phyloP scores from a whole-genome alignment of 139 green algal genomes.

The Coccomyxa sp. region DNA sequence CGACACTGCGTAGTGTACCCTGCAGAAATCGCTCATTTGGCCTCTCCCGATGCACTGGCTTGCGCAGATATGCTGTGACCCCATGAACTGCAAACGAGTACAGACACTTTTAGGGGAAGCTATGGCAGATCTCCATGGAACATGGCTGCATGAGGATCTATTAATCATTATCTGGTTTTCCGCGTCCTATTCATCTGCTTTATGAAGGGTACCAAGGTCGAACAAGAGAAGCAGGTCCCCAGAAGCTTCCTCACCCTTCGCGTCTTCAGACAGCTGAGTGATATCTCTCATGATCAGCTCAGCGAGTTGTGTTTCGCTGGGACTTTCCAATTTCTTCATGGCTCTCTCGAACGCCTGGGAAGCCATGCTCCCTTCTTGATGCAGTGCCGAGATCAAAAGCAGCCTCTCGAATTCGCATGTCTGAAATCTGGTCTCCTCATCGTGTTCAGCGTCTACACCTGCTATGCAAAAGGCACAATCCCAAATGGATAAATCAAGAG shows the following conservation, averaged over 20 bases:
- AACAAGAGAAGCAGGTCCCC: too few species aligned
- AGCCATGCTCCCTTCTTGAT: neutral
- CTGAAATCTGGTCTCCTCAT: too few species aligned
- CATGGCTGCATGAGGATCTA: neutral
- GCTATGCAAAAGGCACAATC: too few species aligned
- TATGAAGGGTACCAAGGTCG: too few species aligned
- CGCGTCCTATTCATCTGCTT: too few species aligned
- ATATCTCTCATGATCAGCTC: conserved; percentile 22
- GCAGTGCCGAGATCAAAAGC: neutral
- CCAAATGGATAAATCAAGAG: too few species aligned
- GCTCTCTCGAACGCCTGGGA: neutral
- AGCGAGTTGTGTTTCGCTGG: conserved; percentile 7
- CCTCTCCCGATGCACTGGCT: conserved; percentile 36
- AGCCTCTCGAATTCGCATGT: too few species aligned
- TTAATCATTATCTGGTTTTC: too few species aligned
- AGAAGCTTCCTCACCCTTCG: neutral
- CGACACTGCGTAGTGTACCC: conserved; percentile 54
- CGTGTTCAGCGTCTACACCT: too few species aligned
- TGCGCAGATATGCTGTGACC: conserved; percentile 47
- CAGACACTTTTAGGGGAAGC: neutral
- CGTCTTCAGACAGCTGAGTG: conserved; percentile 18
- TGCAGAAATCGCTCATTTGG: conserved; percentile 71
- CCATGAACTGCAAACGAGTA: conserved; percentile 32
- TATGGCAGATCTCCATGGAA: neutral
- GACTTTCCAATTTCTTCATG: neutral